Conservation (phyloP, 2,329 filamentous ascomycete genomes). For the Didymosphaeria variabile region DNA sequence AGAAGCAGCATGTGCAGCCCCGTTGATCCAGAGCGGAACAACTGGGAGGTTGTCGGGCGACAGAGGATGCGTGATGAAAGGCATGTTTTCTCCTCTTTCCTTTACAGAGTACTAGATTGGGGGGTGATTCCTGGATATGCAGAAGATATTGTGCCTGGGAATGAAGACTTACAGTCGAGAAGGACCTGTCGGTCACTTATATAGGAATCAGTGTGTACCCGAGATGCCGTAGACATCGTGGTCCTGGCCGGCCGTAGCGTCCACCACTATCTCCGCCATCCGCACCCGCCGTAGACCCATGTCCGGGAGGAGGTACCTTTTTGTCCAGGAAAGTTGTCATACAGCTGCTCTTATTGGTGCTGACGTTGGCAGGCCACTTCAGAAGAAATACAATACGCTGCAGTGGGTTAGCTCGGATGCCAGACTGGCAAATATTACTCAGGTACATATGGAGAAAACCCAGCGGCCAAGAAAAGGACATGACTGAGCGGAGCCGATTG, state of each 20-base stretch:
- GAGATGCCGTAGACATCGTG: neutral
- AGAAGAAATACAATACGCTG: too few species aligned
- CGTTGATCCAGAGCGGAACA: conserved; percentile 56
- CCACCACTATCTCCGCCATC: neutral
- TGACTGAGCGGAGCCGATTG: too few species aligned
- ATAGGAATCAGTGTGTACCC: neutral
- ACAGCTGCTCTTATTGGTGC: neutral
- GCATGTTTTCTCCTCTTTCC: conserved; percentile 3
- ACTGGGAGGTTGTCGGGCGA: conserved; percentile 18
- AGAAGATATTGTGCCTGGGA: too few species aligned
- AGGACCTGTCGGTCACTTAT: neutral
- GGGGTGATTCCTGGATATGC: too few species aligned
- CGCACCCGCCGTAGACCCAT: neutral
- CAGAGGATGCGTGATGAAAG: conserved; percentile 7
- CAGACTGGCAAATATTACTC: too few species aligned
- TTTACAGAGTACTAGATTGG: too few species aligned
- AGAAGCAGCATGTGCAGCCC: conserved; percentile 52
- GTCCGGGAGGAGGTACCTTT: neutral
- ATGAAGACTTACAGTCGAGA: too few species aligned
- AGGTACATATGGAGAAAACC: too few species aligned
- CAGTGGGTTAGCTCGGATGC: too few species aligned
- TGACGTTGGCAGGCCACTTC: neutral
- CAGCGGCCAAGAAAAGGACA: too few species aligned
- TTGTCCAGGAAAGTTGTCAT: neutral
- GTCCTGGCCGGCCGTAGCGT: neutral